Conservation (phyloP, 2,329 filamentous ascomycete genomes). For the Xylaria sp. region DNA sequence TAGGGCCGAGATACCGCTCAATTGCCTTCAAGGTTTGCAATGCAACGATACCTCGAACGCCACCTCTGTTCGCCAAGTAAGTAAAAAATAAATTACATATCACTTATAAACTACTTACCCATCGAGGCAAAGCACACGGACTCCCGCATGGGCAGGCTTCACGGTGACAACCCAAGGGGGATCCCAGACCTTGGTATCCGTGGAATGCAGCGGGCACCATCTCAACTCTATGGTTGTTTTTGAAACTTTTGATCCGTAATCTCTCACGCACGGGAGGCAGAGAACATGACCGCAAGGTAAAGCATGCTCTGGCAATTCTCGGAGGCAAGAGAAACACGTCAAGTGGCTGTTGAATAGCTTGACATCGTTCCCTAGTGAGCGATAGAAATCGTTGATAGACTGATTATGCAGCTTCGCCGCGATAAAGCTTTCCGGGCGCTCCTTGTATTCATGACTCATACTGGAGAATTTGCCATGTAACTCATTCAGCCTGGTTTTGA, state of each 20-base stretch:
- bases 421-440: background rate
- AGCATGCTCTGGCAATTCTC: background rate
- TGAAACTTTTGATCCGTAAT: too few species aligned
- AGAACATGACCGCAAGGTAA: background rate
- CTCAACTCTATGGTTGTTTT: too few species aligned
- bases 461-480: background rate
- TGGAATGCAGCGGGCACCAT: background rate
- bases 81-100: background rate
- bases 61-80: background rate
- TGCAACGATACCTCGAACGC: background rate
- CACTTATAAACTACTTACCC: too few species aligned
- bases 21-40: too few species aligned
- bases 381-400: constrained; percentile 1
- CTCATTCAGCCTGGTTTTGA: background rate
- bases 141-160: too few species aligned
- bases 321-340: background rate
- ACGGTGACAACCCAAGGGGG: background rate
- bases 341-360: background rate
- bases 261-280: background rate
- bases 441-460: background rate
- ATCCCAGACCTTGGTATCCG: background rate
- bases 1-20: too few species aligned
- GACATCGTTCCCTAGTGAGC: background rate
- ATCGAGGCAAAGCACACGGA: too few species aligned
- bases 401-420: background rate